Evolutionary conservation across 768 basidiomycete species (phyloP), one percentile per base, ranked within the genome.

Genomic region (Omphalotus guepiniiformis): DNA sequence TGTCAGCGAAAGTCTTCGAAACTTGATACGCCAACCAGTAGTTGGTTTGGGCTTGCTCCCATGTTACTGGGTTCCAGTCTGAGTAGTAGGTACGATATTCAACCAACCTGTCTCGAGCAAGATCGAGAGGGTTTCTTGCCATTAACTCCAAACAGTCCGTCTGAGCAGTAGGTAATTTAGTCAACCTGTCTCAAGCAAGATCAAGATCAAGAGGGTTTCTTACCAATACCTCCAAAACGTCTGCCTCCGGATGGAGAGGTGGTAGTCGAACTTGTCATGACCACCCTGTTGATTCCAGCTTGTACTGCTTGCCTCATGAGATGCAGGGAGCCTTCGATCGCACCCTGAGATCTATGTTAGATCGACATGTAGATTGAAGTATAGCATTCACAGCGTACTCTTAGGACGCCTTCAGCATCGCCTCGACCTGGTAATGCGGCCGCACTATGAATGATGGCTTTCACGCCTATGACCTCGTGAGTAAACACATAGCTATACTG

Each of bases 361-460:
- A 15, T 23, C 9, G 25, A 27, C 7, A 19, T 25, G n/a, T 11
- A 19, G 9, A 21, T 9, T 39, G 3, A 28, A 29, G 19, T 32
- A 27, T 8, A 26, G 16, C 35, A 6, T 48, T 15, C 9, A 9
- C 7, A 34, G 9, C 21, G 22, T 37, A 52, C 47, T 18, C 23
- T 23, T 11, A 52, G 13, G 21, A 36, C 23, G n/a, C 21, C 29
- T 25, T 36, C 27, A 4, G 37, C 18, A 26, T 30, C 19, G n/a
- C 16, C 16, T 36, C 42, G 25, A 4, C 28, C 23, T 13, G 51
- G 54, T 8, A 53, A 32, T 39, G 52, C 45, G 8, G 62, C 61
- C 13, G 64, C 65, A 8, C 58, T 59, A 52, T 70, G 68, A 15
- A 56, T 55, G 35, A 76, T 62, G 3, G 62, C 73, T 26, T 68